Evolutionary conservation across 495 filamentous ascomycete species (phyloP).

Genomic region (Hamigera avellanea): DNA sequence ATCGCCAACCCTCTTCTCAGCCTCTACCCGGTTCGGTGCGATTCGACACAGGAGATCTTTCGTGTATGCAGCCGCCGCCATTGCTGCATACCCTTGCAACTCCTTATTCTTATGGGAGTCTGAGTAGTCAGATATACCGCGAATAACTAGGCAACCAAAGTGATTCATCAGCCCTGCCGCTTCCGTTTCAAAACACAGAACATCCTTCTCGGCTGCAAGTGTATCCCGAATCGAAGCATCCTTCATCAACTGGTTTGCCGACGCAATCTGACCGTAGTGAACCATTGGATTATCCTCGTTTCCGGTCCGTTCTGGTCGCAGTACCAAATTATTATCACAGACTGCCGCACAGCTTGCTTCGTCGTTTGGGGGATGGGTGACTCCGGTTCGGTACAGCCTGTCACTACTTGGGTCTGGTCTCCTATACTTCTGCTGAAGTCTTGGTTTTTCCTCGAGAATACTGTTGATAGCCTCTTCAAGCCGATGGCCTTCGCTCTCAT

Average conservation of each 20-base stretch:
- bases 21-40: not conserved
- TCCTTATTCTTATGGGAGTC: slow-evolving; percentile 21
- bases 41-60: slow-evolving; percentile 6
- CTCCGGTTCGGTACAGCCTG: slow-evolving; percentile 2
- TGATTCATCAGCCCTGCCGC: slow-evolving; percentile 21
- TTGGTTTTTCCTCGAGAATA: slow-evolving; percentile 5
- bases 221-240: slow-evolving; percentile 8
- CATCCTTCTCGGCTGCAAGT: slow-evolving; percentile 15
- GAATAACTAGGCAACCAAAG: slow-evolving; percentile 18
- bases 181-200: slow-evolving; percentile 22
- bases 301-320: slow-evolving; percentile 10
- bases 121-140: slow-evolving; percentile 21
- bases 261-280: slow-evolving; percentile 21
- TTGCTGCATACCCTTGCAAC: slow-evolving; percentile 21
- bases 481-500: slow-evolving; percentile 7
- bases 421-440: too few species aligned
- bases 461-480: slow-evolving; percentile 6
- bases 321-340: slow-evolving; percentile 13
- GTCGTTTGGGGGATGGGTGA: slow-evolving; percentile 9
- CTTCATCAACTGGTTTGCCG: slow-evolving; percentile 17
- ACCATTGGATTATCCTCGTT: slow-evolving; percentile 11
- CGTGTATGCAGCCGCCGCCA: slow-evolving; percentile 15
- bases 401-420: too few species aligned
- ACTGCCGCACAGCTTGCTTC: slow-evolving; percentile 9
- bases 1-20: slow-evolving; percentile 2